Conservation (phyloP, 345 rosid species). For the Mallotus nudiflorus region DNA sequence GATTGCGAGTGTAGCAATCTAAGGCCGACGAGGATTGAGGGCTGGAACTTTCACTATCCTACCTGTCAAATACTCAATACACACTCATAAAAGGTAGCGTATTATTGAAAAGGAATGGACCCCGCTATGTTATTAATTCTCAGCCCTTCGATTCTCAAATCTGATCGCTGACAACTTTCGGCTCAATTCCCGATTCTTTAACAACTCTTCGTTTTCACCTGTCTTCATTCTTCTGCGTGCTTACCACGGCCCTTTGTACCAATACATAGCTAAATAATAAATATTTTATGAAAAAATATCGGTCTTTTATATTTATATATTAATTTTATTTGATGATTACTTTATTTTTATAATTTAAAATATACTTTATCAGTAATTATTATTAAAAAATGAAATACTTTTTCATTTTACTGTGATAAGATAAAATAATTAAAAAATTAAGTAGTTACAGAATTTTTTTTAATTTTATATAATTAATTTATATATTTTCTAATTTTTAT, state of each 20-base stretch:
- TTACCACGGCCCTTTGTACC: conserved; percentile 8
- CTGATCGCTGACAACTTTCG: not conserved
- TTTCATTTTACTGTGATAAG: too few species aligned
- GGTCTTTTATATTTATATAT: too few species aligned
- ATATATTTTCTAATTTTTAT: too few species aligned
- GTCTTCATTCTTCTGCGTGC: conserved; percentile 1
- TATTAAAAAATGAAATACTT: too few species aligned
- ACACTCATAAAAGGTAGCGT: not conserved
- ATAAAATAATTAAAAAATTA: too few species aligned
- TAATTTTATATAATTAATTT: too few species aligned
- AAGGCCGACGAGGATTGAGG: not conserved
- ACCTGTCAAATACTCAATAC: conserved; percentile 21
- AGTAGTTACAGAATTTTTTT: too few species aligned
- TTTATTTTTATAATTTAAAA: too few species aligned
- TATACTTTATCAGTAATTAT: too few species aligned
- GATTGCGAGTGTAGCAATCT: not conserved
- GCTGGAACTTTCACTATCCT: conserved; percentile 14
- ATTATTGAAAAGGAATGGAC: conserved; percentile 11
- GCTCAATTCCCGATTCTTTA: conserved; percentile 17
- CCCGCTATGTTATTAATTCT: not conserved
- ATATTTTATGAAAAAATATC: too few species aligned
- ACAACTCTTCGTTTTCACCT: not conserved
- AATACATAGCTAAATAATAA: too few species aligned
- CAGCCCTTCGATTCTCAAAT: conserved; percentile 13
- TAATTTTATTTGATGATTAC: too few species aligned